These are phyloP conservation scores for Boletus subcaerulescens DNA, from an alignment of 768 basidiomycete genomes.

Conservation along the genomic window DNA sequence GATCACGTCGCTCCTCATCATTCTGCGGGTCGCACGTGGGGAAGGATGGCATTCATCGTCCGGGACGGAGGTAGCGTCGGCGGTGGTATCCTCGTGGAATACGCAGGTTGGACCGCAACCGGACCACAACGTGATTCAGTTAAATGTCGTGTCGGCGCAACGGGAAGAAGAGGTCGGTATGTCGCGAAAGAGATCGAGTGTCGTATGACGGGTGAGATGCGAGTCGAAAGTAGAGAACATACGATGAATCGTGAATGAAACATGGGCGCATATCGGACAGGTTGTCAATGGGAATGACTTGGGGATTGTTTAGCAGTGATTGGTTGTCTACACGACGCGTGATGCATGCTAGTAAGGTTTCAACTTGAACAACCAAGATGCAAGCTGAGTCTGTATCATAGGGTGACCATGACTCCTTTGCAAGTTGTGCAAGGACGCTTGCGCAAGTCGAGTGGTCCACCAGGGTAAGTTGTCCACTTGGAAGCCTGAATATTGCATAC, in stretches of 20 bases:
- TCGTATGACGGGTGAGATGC: too few relatives aligned
- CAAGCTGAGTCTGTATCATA: too few relatives aligned
- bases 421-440: too few relatives aligned
- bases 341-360: too few relatives aligned
- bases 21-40: constrained; percentile 38
- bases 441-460: too few relatives aligned
- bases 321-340: too few relatives aligned
- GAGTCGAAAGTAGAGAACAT: neutral
- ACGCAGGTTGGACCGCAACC: neutral
- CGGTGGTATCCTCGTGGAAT: neutral
- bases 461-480: too few relatives aligned
- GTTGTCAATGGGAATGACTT: too few relatives aligned
- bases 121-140: neutral
- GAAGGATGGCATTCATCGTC: constrained; percentile 28
- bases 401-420: too few relatives aligned
- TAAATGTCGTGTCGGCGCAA: neutral
- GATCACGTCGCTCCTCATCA: constrained; percentile 39
- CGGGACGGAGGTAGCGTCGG: neutral
- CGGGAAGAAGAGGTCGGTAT: neutral
- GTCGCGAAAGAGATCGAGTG: neutral
- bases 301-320: too few relatives aligned
- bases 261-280: neutral
- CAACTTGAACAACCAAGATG: too few relatives aligned
- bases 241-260: neutral
- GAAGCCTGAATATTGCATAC: too few relatives aligned